A percentile compares a stretch with the other conserved stretches of the same genome.
Evolutionary conservation across 208 protist species (phyloP).

Genomic region (Histomonas meleagridis): DNA sequence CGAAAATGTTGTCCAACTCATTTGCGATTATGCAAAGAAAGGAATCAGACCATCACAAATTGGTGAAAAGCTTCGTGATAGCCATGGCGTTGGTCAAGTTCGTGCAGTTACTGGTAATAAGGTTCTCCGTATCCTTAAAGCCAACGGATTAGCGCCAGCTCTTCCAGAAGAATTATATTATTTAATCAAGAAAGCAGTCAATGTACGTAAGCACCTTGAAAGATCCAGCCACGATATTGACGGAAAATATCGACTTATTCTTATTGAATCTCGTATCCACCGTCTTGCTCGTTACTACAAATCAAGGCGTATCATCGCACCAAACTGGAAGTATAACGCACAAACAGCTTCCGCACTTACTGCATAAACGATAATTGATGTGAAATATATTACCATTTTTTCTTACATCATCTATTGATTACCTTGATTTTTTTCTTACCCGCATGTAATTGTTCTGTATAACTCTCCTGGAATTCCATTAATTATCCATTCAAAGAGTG

Average conservation of each 20-base stretch:
- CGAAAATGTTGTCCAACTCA: slow-evolving; percentile 69
- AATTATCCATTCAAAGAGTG: too few relatives aligned
- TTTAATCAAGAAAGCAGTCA: slow-evolving; percentile 97
- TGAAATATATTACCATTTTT: too few relatives aligned
- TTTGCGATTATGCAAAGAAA: slow-evolving; percentile 93
- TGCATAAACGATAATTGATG: too few relatives aligned
- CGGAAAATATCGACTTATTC: slow-evolving; percentile 96
- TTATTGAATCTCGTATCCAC: slow-evolving; percentile 98
- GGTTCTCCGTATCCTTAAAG: slow-evolving; percentile 98
- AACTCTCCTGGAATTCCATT: too few relatives aligned
- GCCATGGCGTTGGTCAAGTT: slow-evolving; percentile 92
- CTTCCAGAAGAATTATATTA: slow-evolving; percentile 99
- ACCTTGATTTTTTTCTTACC: too few relatives aligned
- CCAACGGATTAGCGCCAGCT: slow-evolving; percentile 91
- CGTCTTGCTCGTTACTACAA: slow-evolving; percentile 97
- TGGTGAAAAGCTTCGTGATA: slow-evolving; percentile 96
- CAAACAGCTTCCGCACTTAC: slow-evolving; percentile 69
- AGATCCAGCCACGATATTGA: slow-evolving; percentile 88
- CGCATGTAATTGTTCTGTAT: too few relatives aligned
- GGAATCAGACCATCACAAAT: slow-evolving; percentile 95
- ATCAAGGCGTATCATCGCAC: slow-evolving; percentile 61
- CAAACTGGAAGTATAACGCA: slow-evolving; percentile 80
- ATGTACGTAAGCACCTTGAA: slow-evolving; percentile 98
- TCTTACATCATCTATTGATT: too few relatives aligned
- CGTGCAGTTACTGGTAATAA: slow-evolving; percentile 94